These are phyloP conservation scores for Mrakia gelida DNA, from an alignment of 768 basidiomycete species.

Conservation along the genomic window DNA sequence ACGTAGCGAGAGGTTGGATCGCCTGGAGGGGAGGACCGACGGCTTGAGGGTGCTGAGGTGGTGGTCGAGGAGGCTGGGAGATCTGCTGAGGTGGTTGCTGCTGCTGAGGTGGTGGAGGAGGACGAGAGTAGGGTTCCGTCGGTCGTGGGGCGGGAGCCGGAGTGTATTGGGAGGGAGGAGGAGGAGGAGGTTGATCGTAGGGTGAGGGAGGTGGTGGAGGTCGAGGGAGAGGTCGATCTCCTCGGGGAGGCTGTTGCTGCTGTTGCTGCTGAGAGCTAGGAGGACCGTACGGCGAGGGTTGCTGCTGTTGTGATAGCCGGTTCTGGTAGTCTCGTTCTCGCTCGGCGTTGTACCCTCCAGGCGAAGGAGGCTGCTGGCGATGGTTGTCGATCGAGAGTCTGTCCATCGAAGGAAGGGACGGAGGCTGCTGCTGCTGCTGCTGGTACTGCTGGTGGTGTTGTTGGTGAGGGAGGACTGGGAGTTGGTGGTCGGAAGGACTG, in stretches of 20 bases:
- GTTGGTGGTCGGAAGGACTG: constrained; percentile 34
- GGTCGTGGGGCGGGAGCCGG: constrained; percentile 20
- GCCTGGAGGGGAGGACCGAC: constrained; percentile 6
- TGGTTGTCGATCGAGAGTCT: constrained; percentile 9
- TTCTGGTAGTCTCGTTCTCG: constrained; percentile 4
- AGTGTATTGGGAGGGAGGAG: constrained; percentile 30
- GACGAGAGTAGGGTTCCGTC: constrained; percentile 35
- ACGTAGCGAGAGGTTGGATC: constrained; percentile 14
- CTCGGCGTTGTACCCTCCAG: constrained; percentile 3
- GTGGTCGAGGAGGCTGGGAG: constrained; percentile 11
- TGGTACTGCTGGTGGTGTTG: constrained; percentile 32
- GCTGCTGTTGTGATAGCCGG: constrained; percentile 13
- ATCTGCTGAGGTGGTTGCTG: constrained; percentile 28
- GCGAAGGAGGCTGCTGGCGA: background rate
- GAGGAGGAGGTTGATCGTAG: constrained; percentile 11
- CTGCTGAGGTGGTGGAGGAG: constrained; percentile 35
- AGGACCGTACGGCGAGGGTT: constrained; percentile 2
- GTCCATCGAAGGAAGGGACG: constrained; percentile 7
- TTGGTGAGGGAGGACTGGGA: constrained; percentile 14
- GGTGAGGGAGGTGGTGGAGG: constrained; percentile 6
- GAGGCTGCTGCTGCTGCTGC: constrained; percentile 18
- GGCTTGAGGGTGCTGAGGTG: constrained; percentile 32
- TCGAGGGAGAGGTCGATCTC: constrained; percentile 25
- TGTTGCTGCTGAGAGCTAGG: background rate
- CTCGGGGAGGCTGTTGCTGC: constrained; percentile 11